Percentiles rank a stretch among this genome's conserved stretches.
Evolutionary conservation across 768 basidiomycete genomes (phyloP).

Genomic region (Pleurotus citrinopileatus): DNA sequence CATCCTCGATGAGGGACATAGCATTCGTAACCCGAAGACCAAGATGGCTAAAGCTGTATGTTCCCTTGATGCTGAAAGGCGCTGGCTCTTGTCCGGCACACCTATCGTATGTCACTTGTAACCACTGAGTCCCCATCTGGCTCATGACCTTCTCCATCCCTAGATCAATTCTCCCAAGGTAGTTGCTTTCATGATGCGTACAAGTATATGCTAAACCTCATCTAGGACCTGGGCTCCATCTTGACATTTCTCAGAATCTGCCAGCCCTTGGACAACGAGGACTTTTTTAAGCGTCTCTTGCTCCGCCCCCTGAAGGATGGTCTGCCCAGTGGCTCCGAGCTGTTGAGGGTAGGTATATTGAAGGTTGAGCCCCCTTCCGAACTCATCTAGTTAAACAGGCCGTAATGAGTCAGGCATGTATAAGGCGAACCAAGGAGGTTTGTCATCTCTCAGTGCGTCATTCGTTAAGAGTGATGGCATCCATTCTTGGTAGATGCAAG

Average conservation of each 20-base stretch:
- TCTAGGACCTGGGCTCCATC: slow-evolving; percentile 84
- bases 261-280: slow-evolving; percentile 76
- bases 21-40: slow-evolving; percentile 80
- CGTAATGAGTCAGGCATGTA: slow-evolving; percentile 74
- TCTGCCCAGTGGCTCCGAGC: slow-evolving; percentile 60
- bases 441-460: slow-evolving; percentile 5
- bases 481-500: slow-evolving; percentile 66
- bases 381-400: slow-evolving; percentile 38
- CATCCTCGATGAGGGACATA: slow-evolving; percentile 89
- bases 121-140: not conserved
- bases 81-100: slow-evolving; percentile 83
- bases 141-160: not conserved
- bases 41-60: slow-evolving; percentile 76
- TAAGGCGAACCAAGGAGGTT: slow-evolving; percentile 83
- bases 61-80: slow-evolving; percentile 61
- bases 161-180: slow-evolving; percentile 82
- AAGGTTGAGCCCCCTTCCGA: not conserved
- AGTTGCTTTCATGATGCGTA: slow-evolving; percentile 3
- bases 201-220: not conserved
- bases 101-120: slow-evolving; percentile 77
- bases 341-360: slow-evolving; percentile 56
- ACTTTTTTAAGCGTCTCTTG: slow-evolving; percentile 78
- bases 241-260: slow-evolving; percentile 86
- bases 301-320: slow-evolving; percentile 76
- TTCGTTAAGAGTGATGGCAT: too few species aligned